These are phyloP conservation scores for Roridomyces roridus DNA, from an alignment of 768 basidiomycete genomes.

Conservation along the genomic window DNA sequence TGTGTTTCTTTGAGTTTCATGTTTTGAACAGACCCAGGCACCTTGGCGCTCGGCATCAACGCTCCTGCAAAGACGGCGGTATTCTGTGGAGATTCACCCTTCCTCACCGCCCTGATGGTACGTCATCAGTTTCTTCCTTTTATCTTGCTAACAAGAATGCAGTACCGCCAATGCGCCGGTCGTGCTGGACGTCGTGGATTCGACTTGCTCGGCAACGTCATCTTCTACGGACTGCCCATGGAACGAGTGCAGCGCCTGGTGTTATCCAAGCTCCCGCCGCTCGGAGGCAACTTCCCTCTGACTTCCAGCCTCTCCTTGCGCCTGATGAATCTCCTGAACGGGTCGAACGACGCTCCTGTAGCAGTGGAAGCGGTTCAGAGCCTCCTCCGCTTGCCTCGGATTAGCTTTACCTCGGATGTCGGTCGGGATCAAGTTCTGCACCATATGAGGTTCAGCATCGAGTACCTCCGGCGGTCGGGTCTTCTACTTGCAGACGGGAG, in stretches of 20 bases:
- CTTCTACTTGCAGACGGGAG: conserved; percentile 60
- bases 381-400: conserved; percentile 61
- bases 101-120: conserved; percentile 65
- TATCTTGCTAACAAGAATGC: no score
- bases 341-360: conserved; percentile 55
- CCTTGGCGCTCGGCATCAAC: conserved; percentile 78
- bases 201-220: conserved; percentile 71
- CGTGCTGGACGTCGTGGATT: conserved; percentile 77
- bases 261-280: conserved; percentile 65
- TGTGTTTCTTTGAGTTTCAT: neutral
- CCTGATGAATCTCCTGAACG: conserved; percentile 68
- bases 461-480: conserved; percentile 65
- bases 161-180: conserved; percentile 77
- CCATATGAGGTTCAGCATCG: conserved; percentile 73
- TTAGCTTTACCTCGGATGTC: conserved; percentile 61
- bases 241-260: conserved; percentile 69
- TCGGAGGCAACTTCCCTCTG: conserved; percentile 69
- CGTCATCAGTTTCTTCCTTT: conserved; percentile 14
- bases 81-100: conserved; percentile 69
- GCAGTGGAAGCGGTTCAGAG: conserved; percentile 58
- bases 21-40: conserved; percentile 43
- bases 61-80: conserved; percentile 71
- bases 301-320: conserved; percentile 70
- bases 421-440: conserved; percentile 66
- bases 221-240: conserved; percentile 73